These are phyloP conservation scores for Fusarium ambrosium DNA, from an alignment of 2,329 filamentous ascomycete species.

Conservation along the genomic window DNA sequence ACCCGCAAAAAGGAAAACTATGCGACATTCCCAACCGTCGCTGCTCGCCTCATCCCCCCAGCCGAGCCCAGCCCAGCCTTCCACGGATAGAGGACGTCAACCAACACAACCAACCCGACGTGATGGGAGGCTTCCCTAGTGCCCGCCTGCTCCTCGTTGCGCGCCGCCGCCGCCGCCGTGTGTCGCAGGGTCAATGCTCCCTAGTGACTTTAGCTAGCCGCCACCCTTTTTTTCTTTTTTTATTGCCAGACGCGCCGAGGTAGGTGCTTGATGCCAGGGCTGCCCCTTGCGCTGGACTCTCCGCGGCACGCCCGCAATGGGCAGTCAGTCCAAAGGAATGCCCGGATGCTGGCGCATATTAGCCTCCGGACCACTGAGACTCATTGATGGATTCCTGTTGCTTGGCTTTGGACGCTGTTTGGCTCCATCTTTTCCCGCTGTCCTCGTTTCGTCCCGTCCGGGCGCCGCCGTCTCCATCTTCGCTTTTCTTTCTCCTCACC, in stretches of 20 bases:
- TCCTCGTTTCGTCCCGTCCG: conserved; percentile 42
- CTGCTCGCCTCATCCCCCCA: background rate
- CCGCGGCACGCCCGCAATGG: conserved; percentile 3
- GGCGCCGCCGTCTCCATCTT: conserved; percentile 30
- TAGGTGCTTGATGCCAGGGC: conserved; percentile 8
- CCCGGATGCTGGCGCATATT: conserved; percentile 23
- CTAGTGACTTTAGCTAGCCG: conserved; percentile 12
- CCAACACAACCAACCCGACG: conserved; percentile 35
- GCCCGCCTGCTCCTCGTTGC: conserved; percentile 38
- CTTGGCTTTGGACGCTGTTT: conserved; percentile 23
- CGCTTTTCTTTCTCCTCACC: conserved; percentile 37
- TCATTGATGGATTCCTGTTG: conserved; percentile 33
- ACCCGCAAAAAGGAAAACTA: conserved; percentile 10
- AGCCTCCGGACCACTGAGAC: conserved; percentile 12
- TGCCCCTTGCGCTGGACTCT: conserved; percentile 21
- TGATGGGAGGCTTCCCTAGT: conserved; percentile 44
- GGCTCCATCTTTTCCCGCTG: conserved; percentile 37
- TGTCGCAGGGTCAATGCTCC: conserved; percentile 8
- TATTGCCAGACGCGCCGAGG: conserved; percentile 10
- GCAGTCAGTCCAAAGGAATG: conserved; percentile 26
- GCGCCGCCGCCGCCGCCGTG: conserved; percentile 24
- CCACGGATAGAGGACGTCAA: background rate
- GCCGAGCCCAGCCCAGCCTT: background rate
- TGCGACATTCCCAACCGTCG: background rate
- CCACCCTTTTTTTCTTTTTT: conserved; percentile 2